phyloP scores from a whole-genome alignment of 768 basidiomycete genomes.

The Leucosporidium creatinivorum region DNA sequence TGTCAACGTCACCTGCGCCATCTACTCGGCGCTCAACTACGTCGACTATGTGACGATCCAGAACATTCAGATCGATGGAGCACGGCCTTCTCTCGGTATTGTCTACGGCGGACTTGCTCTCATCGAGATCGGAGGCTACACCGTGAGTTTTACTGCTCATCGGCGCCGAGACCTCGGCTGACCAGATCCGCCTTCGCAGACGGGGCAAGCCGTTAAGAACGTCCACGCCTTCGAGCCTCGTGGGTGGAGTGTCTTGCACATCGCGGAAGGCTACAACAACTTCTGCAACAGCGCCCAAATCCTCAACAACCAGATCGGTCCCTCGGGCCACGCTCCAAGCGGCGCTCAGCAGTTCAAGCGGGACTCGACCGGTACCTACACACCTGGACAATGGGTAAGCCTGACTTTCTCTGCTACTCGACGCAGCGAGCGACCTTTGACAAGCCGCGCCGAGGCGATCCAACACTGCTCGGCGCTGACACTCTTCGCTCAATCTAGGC shows the following conservation, averaged over 20 bases:
- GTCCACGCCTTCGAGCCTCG: conserved; percentile 35
- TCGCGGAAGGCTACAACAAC: conserved; percentile 30
- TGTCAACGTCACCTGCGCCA: conserved; percentile 30
- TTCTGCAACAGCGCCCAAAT: conserved; percentile 26
- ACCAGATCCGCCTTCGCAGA: neutral
- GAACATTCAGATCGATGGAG: conserved; percentile 32
- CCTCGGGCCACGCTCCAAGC: conserved; percentile 31
- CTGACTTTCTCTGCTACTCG: neutral
- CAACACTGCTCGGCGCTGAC: neutral
- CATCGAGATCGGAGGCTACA: conserved; percentile 18
- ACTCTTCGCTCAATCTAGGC: conserved; percentile 15
- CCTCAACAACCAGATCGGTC: conserved; percentile 35
- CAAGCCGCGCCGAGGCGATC: no score
- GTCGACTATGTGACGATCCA: conserved; percentile 14
- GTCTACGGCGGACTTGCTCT: neutral
- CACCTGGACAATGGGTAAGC: conserved; percentile 18
- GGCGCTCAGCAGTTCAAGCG: conserved; percentile 26
- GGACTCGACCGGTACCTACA: neutral
- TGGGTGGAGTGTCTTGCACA: conserved; percentile 37
- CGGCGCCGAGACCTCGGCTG: neutral
- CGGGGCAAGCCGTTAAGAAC: conserved; percentile 17
- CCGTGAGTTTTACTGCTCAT: no score
- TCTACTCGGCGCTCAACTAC: conserved; percentile 23
- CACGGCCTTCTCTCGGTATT: neutral
- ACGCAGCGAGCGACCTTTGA: no score